Base-by-base conservation (phyloP, 768 basidiomycete genomes). In the Calocera cornea region DNA sequence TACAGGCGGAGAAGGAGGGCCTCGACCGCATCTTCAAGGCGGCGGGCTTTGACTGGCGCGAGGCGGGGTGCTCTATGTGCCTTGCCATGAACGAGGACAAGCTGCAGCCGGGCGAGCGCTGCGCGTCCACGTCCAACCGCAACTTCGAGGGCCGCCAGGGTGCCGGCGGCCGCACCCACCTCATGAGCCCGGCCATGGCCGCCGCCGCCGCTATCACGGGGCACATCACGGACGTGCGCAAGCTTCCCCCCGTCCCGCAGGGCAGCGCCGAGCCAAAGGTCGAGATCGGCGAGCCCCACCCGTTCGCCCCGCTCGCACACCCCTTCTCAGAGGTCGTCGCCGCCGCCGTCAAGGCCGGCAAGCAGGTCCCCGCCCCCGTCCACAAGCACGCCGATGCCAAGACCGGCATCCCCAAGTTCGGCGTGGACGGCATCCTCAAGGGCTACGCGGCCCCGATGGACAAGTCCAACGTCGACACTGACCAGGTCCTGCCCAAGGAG, bases 41-140 rank as follows among this genome's bases (percentile, higher is more conserved):
- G 49, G 92, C 92, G 38, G 92, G 92, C 36, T 95, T 94, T 73
- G 92, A 95, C 73, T 94, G 92, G 92, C 84, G 92, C 64, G 92
- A 95, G 77, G 92, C 92, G 34, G 92, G 92, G 36, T 95, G 92
- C 75, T 94, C 92, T 17, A 95, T 95, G 92, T 95, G 92, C 78
- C 77, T 95, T 71, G 92, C 91, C 47, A 95, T 95, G 92, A 95
- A 95, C 77, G 90, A 91, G 14, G 92, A 95, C 77, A 90, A 93
- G 73, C 80, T 95, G 63, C 81, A 83, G 17, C 90, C 91, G 1
- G 87, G 88, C 66, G 79, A 83, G 73, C 87, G 92, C 47, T 95
- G 92, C 73, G 92, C 92, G 11, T 92, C 89, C 71, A 95, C 92
- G 34, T 92, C 89, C 72, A 94, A 94, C 78, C 85, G 92, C 67